These are phyloP conservation scores for Platanthera zijinensis DNA, from an alignment of 106 monocot species.

Conservation along the genomic window DNA sequence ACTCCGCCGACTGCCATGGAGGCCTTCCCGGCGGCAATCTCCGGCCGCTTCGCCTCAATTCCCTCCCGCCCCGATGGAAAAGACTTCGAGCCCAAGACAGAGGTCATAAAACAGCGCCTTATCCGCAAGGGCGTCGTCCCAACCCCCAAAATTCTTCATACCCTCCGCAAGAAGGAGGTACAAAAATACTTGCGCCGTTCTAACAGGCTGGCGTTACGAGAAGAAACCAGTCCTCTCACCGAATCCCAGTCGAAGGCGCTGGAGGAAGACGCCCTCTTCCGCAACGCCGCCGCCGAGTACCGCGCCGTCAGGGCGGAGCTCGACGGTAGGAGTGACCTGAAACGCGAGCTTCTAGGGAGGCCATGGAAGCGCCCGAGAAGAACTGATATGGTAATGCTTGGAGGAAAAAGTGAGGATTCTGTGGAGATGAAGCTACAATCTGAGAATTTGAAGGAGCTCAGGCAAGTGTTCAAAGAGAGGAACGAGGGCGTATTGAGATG, in stretches of 20 bases:
- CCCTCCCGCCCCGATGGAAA: slow-evolving; percentile 10
- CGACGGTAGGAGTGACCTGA: slow-evolving; percentile 12
- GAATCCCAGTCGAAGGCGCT: slow-evolving; percentile 16
- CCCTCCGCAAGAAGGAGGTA: slow-evolving; percentile 69
- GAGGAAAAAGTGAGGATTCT: slow-evolving; percentile 4
- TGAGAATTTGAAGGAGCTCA: slow-evolving; percentile 66
- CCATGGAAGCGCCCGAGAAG: slow-evolving; percentile 45
- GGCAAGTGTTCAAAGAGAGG: slow-evolving; percentile 53
- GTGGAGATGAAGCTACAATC: slow-evolving; percentile 26
- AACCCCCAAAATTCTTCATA: slow-evolving; percentile 85
- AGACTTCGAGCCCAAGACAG: slow-evolving; percentile 25
- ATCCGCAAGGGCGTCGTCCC: slow-evolving; percentile 62
- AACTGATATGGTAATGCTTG: slow-evolving; percentile 13
- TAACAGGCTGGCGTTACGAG: slow-evolving; percentile 28
- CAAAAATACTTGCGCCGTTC: slow-evolving; percentile 59
- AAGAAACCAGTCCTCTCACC: slow-evolving; percentile 14
- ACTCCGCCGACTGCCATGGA: slow-evolving; percentile 14
- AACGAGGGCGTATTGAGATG: slow-evolving; percentile 40
- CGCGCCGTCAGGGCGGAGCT: slow-evolving; percentile 32
- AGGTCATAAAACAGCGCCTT: slow-evolving; percentile 41
- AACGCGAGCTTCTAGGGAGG: slow-evolving; percentile 15
- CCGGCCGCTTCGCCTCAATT: slow-evolving; percentile 10
- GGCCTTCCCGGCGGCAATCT: slow-evolving; percentile 13
- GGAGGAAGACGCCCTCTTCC: slow-evolving; percentile 45
- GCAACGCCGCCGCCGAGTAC: slow-evolving; percentile 52